Conservation (phyloP, 1,284 basidiomycete genomes). For the Thecaphora thlaspeos region DNA sequence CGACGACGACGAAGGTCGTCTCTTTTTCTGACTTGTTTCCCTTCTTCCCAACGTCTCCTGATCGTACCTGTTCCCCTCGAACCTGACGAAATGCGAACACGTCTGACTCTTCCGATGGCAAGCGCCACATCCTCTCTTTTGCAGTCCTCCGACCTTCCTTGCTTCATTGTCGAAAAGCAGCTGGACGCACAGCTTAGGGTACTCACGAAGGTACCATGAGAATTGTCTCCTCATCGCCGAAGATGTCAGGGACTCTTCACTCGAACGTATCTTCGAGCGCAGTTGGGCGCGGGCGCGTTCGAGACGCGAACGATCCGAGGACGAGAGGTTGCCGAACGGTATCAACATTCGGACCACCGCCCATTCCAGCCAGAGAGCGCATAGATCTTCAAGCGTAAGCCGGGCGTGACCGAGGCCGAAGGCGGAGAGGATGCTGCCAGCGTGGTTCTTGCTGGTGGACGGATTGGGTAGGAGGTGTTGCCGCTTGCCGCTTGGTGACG, state of each 20-base stretch:
- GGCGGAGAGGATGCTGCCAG: neutral
- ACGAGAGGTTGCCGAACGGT: constrained; percentile 15
- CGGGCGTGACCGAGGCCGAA: neutral
- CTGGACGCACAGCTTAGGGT: constrained; percentile 19
- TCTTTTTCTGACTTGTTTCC: no score
- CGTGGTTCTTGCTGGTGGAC: neutral
- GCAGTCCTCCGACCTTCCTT: constrained; percentile 14
- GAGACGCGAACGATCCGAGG: constrained; percentile 14
- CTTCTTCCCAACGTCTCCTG: constrained; percentile 12
- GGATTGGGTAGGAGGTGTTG: no score
- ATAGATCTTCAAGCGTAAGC: constrained; percentile 23
- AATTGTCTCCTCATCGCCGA: constrained; percentile 32
- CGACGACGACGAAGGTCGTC: no score
- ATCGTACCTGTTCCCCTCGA: constrained; percentile 25
- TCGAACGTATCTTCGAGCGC: constrained; percentile 10
- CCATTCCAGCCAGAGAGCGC: constrained; percentile 35
- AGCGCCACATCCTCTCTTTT: constrained; percentile 22
- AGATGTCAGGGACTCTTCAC: constrained; percentile 24
- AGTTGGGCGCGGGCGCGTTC: constrained; percentile 19
- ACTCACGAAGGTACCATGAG: constrained; percentile 33
- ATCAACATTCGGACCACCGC: constrained; percentile 20
- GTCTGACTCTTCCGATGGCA: constrained; percentile 29
- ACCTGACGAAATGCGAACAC: constrained; percentile 11
- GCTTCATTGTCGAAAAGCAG: constrained; percentile 21
- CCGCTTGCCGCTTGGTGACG: no score